Evolutionary conservation across 23 red algal genomes (phyloP).

Genomic region (Gracilaria gracilis): DNA sequence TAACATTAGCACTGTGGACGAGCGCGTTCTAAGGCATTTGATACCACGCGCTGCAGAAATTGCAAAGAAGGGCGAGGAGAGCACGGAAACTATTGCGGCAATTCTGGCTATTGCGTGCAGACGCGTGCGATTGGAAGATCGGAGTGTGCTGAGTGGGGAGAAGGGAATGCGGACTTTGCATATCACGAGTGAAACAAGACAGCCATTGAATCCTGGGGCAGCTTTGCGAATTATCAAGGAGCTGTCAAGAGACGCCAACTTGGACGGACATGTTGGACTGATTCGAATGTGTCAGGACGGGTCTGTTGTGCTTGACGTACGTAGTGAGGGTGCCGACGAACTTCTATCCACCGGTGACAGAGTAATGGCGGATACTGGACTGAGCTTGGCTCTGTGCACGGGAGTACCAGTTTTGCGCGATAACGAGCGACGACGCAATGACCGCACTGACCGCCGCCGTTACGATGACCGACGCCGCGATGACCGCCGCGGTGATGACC

Average conservation of each 20-base stretch:
- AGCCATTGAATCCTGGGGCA: constrained; percentile 42
- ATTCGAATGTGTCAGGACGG: constrained; percentile 86
- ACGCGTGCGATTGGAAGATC: constrained; percentile 68
- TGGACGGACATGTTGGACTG: constrained; percentile 68
- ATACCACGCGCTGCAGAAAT: constrained; percentile 52
- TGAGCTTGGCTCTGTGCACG: constrained; percentile 27
- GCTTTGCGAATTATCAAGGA: constrained; percentile 78
- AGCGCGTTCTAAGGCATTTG: constrained; percentile 56
- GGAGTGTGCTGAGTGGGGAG: constrained; percentile 85
- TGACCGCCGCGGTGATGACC: constrained; percentile 5
- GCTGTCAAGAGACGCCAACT: constrained; percentile 31
- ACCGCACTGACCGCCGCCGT: constrained; percentile 29
- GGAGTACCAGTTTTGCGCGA: constrained; percentile 63
- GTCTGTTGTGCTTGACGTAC: constrained; percentile 84
- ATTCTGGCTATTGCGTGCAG: constrained; percentile 84
- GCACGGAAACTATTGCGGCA: constrained; percentile 63
- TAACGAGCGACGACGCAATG: constrained; percentile 7
- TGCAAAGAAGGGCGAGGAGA: constrained; percentile 49
- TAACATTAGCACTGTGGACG: constrained; percentile 61
- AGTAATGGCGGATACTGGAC: constrained; percentile 32
- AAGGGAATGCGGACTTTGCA: constrained; percentile 83
- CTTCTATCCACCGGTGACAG: constrained; percentile 47
- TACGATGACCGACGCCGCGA: constrained; percentile 22
- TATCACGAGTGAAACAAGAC: constrained; percentile 21
- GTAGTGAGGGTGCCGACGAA: constrained; percentile 48